These are phyloP conservation scores for Naganishia antarctica DNA, from an alignment of 768 basidiomycete species.

Conservation along the genomic window DNA sequence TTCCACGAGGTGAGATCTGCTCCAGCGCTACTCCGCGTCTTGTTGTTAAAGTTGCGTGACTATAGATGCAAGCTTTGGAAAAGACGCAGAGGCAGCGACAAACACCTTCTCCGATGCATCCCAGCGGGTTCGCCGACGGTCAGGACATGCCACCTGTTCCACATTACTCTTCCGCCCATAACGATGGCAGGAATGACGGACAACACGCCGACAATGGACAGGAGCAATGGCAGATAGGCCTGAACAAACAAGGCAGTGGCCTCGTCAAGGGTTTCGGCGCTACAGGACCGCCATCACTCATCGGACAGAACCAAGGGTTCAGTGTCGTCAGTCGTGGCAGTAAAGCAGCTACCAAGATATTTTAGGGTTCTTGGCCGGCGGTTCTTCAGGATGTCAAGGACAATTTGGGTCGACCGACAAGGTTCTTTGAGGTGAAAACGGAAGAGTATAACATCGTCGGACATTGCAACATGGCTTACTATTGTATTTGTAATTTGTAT, in stretches of 20 bases:
- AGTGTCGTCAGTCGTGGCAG: slow-evolving; percentile 12
- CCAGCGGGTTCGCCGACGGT: neutral
- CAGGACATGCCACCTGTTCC: neutral
- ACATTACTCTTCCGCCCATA: no score
- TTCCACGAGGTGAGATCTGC: slow-evolving; percentile 46
- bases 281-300: slow-evolving; percentile 25
- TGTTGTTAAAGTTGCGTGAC: neutral
- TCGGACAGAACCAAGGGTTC: slow-evolving; percentile 2
- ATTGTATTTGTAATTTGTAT: no score
- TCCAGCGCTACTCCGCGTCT: neutral
- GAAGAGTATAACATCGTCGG: no score
- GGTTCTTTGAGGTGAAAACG: no score
- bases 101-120: neutral
- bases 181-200: no score
- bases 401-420: no score
- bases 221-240: neutral
- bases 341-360: slow-evolving; percentile 11
- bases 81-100: slow-evolving; percentile 1
- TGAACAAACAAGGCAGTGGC: neutral
- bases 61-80: slow-evolving; percentile 27
- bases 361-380: no score
- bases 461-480: no score
- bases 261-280: slow-evolving; percentile 29
- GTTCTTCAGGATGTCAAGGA: no score
- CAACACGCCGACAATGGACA: no score